phyloP scores from a whole-genome alignment of 2,329 filamentous ascomycete species.

The Fusarium scirpi region DNA sequence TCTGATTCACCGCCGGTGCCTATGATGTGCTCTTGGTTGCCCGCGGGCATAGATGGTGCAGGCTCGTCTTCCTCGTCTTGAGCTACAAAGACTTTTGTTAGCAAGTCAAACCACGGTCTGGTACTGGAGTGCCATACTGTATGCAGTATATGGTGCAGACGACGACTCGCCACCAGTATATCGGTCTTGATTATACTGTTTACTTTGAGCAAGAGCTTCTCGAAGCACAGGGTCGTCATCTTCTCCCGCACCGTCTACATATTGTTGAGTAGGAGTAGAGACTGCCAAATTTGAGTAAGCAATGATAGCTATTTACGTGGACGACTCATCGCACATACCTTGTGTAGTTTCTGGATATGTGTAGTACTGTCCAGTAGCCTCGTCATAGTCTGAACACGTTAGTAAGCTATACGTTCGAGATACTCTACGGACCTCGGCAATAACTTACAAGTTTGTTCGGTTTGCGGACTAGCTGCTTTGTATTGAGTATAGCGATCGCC shows the following conservation, averaged over 20 bases:
- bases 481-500: constrained; percentile 1
- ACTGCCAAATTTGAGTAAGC: constrained; percentile 13
- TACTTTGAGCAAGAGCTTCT: constrained; percentile 27
- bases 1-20: constrained; percentile 40
- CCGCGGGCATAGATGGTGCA: constrained; percentile 36
- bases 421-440: not conserved
- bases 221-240: constrained; percentile 23
- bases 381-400: constrained; percentile 20
- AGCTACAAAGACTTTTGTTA: constrained; percentile 4
- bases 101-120: not conserved
- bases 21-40: constrained; percentile 29
- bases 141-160: constrained; percentile 16
- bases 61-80: constrained; percentile 46
- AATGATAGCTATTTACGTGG: not conserved
- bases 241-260: constrained; percentile 5
- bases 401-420: not conserved
- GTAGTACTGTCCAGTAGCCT: constrained; percentile 20
- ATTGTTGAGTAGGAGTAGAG: constrained; percentile 8
- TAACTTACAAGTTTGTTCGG: constrained; percentile 13
- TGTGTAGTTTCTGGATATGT: constrained; percentile 9
- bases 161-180: constrained; percentile 30
- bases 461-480: not conserved
- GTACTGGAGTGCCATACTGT: constrained; percentile 9
- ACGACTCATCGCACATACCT: constrained; percentile 8
- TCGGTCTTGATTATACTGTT: constrained; percentile 15